phyloP scores from a whole-genome alignment of 768 basidiomycete species.

The Xerocomus potaroensis region DNA sequence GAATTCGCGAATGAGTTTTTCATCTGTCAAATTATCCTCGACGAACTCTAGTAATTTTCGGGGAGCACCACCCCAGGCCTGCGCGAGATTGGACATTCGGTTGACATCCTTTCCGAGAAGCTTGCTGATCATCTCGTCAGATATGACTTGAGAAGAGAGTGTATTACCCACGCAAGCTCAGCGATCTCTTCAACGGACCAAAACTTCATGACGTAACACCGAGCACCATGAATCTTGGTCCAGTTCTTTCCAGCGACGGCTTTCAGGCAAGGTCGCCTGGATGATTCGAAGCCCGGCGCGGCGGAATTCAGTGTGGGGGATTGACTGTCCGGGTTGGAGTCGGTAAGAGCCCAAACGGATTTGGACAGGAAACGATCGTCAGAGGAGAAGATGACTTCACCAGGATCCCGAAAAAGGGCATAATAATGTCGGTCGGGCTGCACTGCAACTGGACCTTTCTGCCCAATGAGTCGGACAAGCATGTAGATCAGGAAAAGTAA shows the following conservation, averaged over 20 bases:
- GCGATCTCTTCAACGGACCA: neutral
- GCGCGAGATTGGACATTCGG: too few relatives aligned
- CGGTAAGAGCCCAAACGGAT: neutral
- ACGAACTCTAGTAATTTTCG: too few relatives aligned
- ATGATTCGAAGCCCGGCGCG: neutral
- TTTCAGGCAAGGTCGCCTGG: neutral
- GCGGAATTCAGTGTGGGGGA: neutral
- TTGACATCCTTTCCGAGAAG: too few relatives aligned
- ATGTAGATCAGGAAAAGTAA: neutral
- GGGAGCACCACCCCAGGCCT: too few relatives aligned
- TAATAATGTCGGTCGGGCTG: neutral
- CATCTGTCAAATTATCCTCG: too few relatives aligned
- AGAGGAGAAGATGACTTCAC: neutral
- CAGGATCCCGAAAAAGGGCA: neutral
- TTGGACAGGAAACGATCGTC: neutral
- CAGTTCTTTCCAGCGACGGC: neutral
- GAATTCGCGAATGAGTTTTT: too few relatives aligned
- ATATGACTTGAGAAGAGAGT: neutral
- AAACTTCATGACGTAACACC: neutral
- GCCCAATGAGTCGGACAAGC: neutral
- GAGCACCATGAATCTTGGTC: neutral
- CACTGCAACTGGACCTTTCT: neutral
- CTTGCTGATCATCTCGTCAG: neutral
- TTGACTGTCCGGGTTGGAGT: neutral
- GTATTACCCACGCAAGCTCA: neutral